phyloP scores from a whole-genome alignment of 2,329 filamentous ascomycete genomes.

The Tolypocladium ovalisporum region DNA sequence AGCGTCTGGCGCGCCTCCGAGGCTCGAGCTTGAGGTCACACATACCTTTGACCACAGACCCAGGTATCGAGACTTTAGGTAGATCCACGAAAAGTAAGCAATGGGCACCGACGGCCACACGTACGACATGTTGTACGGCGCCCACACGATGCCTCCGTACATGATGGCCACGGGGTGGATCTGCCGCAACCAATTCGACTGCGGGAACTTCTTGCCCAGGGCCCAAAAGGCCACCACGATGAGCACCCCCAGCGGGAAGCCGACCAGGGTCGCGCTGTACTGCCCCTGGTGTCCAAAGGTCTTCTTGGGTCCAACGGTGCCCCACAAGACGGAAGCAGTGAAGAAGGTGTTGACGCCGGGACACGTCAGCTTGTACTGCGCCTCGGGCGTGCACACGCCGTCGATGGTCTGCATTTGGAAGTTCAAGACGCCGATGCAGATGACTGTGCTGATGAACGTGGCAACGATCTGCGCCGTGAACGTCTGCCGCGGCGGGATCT shows the following conservation, averaged over 20 bases:
- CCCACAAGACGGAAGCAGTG: conserved; percentile 44
- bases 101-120: conserved; percentile 40
- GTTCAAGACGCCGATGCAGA: conserved; percentile 37
- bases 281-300: conserved; percentile 37
- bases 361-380: conserved; percentile 38
- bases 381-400: conserved; percentile 35
- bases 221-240: conserved; percentile 31
- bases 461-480: conserved; percentile 49
- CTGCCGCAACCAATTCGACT: conserved; percentile 28
- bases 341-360: conserved; percentile 45
- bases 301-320: conserved; percentile 38
- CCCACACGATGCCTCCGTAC: conserved; percentile 34
- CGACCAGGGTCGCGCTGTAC: conserved; percentile 35
- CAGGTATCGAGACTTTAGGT: conserved; percentile 35
- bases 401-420: conserved; percentile 38
- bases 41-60: conserved; percentile 40
- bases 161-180: conserved; percentile 37
- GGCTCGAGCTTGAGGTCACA: background rate
- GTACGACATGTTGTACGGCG: conserved; percentile 41
- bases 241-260: conserved; percentile 37
- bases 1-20: background rate
- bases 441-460: conserved; percentile 41
- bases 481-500: conserved; percentile 49
- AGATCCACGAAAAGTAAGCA: conserved; percentile 41
- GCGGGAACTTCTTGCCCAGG: conserved; percentile 28